Base-by-base conservation (phyloP, 225 moss, liverwort and hornwort genomes). In the Marchantia polymorpha region DNA sequence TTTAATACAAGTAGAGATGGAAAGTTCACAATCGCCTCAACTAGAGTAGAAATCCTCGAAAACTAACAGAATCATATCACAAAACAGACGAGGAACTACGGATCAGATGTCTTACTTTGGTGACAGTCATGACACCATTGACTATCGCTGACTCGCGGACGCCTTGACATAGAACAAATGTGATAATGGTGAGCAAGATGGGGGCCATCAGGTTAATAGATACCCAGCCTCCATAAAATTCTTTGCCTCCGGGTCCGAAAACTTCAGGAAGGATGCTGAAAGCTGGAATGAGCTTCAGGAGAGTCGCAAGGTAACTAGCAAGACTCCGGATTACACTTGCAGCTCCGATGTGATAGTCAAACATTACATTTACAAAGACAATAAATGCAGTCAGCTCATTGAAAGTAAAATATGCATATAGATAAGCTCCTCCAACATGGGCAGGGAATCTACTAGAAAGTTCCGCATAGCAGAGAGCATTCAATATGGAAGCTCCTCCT, bases 321-420 rank as follows among this genome's bases (percentile, higher is more conserved):
- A 99, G 90, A 83, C 97, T 99, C 12, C 97, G 97, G 61, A 88
- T 87, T 70, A 99, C 91, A 83, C 93, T 99, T 61, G 97, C 97
- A 51, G 97, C 97, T 70, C 95, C 97, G 60, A 99, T 93, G 79
- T 99, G 97, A 79, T 99, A 95, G 85, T 99, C 97, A 78, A 99
- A 82, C 94, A 99, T 92, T 12, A 99, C 88, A 85, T 99, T 89
- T 63, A 84, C 87, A 88, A 95, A 93, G n/a, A 99, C 97, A 67
- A 93, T 65, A 81, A 95, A 99, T 73, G 97, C 97, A 50, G 93
- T 90, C 84, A 99, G 87, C 84, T 99, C 97, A 79, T 95, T 95
- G 84, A 99, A 93, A 67, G 91, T 90, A 63, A 90, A 92, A 77
- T 99, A 99, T 14, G 97, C 56, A 79, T 99, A 95, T 1, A 99